Conservation (phyloP, 2,329 filamentous ascomycete species). For the Bipolaris sorokiniana region DNA sequence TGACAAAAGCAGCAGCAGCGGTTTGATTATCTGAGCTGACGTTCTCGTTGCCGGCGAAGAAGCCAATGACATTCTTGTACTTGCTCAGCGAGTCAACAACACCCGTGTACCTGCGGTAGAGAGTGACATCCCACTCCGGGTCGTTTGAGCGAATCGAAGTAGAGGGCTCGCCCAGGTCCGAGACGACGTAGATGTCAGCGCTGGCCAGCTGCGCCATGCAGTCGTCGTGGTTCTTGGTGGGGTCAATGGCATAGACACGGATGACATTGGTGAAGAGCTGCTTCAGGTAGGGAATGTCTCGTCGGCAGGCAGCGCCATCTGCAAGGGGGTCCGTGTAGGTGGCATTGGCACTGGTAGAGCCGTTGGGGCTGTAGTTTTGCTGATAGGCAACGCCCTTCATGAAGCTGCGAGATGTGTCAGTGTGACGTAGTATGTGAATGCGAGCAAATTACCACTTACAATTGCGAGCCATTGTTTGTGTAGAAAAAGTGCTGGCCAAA, state of each 20-base stretch:
- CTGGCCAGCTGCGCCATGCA: constrained; percentile 86
- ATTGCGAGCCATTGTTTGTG: constrained; percentile 77
- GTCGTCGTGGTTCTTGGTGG: constrained; percentile 73
- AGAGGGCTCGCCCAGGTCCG: constrained; percentile 67
- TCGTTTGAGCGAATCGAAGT: constrained; percentile 82
- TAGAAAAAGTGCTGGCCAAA: constrained; percentile 89
- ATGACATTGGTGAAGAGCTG: constrained; percentile 83
- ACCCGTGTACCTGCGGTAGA: constrained; percentile 80
- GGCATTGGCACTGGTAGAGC: constrained; percentile 40
- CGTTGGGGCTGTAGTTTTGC: constrained; percentile 52
- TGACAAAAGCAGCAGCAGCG: constrained; percentile 87
- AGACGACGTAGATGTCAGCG: constrained; percentile 93
- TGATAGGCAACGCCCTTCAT: constrained; percentile 96
- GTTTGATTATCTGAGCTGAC: constrained; percentile 89
- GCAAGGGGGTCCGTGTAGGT: constrained; percentile 84
- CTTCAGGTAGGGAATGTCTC: constrained; percentile 82
- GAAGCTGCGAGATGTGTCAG: constrained; percentile 59
- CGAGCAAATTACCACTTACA: constrained; percentile 43
- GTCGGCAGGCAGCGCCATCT: constrained; percentile 71
- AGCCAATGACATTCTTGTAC: constrained; percentile 92
- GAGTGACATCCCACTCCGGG: constrained; percentile 77
- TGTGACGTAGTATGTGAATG: not conserved
- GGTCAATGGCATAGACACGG: constrained; percentile 92
- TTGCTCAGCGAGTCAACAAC: constrained; percentile 81
- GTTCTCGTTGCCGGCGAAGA: constrained; percentile 99